Base-by-base conservation (phyloP, 108 stramenopile species). In the Cylindrotheca fusiformis region DNA sequence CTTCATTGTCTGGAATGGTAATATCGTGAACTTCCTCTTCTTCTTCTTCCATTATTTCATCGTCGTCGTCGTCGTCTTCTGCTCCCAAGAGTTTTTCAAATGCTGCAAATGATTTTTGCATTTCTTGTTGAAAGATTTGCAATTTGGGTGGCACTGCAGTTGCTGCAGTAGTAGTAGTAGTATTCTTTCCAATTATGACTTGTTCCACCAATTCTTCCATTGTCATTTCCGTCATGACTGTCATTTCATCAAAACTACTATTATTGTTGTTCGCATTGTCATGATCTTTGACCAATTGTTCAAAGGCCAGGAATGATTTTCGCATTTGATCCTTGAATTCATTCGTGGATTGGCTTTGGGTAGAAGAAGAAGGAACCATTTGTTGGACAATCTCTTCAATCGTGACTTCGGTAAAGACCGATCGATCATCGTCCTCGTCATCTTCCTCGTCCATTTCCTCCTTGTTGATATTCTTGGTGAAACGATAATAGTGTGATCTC, bases 341-440 rank as follows among this genome's bases (percentile, higher is more conserved):
- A 41, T 41, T 41, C 10, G 10, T 14, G 10, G 36, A 41, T n/a
- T n/a, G n/a, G 14, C 10, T 10, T 14, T 14, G 10, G 6, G 36
- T 14, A 41, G 6, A 6, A 14, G 36, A 41, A 10, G 36, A 41
- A 10, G 36, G 36, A 41, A 14, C 36, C 10, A 41, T 14, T 14
- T 6, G 14, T 41, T 41, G 36, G 36, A 41, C 36, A 41, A 41
- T 41, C 14, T 41, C 36, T 41, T 41, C 36, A 41, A 41, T 41
- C 36, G 36, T 41, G 36, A 41, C 36, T 41, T 41, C 36, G 36
- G 36, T 41, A 41, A 41, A 41, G 36, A 41, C 36, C 10, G 36
- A 41, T 10, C 6, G 6, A 14, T 41, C 36, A 41, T 41, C 36
- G 14, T 41, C 36, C 6, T 14, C 36, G 14, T 41, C 14, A 6